Percentiles rank a stretch among this genome's conserved stretches.
phyloP scores from a whole-genome alignment of 1,284 basidiomycete species.

The Melampsora americana region DNA sequence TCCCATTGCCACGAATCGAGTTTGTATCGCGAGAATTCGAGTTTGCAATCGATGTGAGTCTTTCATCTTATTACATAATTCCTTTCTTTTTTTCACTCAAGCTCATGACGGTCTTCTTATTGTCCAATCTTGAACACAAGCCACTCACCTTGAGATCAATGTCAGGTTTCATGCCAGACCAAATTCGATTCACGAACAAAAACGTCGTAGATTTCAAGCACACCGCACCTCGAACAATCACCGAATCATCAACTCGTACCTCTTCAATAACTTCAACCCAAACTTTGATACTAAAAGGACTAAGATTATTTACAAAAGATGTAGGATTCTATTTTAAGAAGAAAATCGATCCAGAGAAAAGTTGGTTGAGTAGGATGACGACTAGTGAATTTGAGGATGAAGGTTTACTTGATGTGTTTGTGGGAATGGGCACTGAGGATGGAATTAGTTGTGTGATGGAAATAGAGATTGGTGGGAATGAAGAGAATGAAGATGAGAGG shows the following conservation, averaged over 20 bases:
- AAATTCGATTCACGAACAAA: slow-evolving; percentile 10
- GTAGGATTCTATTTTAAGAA: slow-evolving; percentile 37
- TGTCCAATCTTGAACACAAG: neutral
- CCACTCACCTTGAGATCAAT: slow-evolving; percentile 34
- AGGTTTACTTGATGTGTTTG: slow-evolving; percentile 29
- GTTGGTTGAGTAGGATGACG: neutral
- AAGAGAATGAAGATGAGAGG: neutral
- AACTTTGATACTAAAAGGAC: slow-evolving; percentile 18
- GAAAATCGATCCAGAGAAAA: slow-evolving; percentile 27
- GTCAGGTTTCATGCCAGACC: slow-evolving; percentile 26
- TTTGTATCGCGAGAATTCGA: slow-evolving; percentile 22
- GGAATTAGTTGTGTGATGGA: slow-evolving; percentile 21
- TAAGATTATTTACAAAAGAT: slow-evolving; percentile 31
- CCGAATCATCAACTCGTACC: neutral
- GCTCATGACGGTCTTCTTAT: neutral
- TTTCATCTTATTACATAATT: neutral
- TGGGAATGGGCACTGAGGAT: slow-evolving; percentile 35
- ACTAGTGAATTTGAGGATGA: slow-evolving; percentile 33
- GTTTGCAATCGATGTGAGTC: slow-evolving; percentile 28
- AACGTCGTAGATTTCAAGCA: slow-evolving; percentile 13
- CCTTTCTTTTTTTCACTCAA: neutral
- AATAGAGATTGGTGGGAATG: neutral
- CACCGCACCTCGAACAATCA: neutral
- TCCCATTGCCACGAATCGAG: slow-evolving; percentile 37
- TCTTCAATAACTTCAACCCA: neutral